Conservation (phyloP, 441 rosid genomes). For the Pelargonium australe region DNA sequence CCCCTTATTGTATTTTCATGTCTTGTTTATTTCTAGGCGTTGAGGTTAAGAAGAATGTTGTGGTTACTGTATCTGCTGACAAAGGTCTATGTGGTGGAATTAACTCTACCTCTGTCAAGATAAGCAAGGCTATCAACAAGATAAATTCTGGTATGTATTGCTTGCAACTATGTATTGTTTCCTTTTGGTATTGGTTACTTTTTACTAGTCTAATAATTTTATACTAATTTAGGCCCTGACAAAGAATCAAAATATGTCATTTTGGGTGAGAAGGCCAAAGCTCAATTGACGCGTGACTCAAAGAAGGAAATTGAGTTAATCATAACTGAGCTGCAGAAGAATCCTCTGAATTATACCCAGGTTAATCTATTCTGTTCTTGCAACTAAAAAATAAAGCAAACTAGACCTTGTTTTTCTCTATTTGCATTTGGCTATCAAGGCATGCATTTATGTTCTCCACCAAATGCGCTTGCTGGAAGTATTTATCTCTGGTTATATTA, state of each 20-base stretch:
- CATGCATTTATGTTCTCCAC: not conserved
- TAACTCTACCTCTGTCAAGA: constrained; percentile 83
- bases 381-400: not conserved
- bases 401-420: not conserved
- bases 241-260: constrained; percentile 73
- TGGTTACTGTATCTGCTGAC: constrained; percentile 83
- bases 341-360: constrained; percentile 90
- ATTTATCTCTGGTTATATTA: not conserved
- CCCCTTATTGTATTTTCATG: not conserved
- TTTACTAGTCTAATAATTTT: constrained; percentile 14
- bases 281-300: constrained; percentile 76
- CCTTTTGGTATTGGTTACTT: constrained; percentile 6
- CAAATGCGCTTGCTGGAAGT: not conserved
- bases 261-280: constrained; percentile 88
- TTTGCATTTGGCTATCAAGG: not conserved
- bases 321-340: constrained; percentile 73
- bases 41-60: constrained; percentile 85
- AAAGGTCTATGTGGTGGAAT: constrained; percentile 99
- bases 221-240: constrained; percentile 56
- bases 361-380: constrained; percentile 26
- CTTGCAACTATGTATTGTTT: constrained; percentile 3
- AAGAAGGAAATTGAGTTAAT: constrained; percentile 54
- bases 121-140: constrained; percentile 63
- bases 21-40: constrained; percentile 37
- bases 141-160: constrained; percentile 58